phyloP scores from a whole-genome alignment of 495 filamentous ascomycete species.

The Neurospora sp. region DNA sequence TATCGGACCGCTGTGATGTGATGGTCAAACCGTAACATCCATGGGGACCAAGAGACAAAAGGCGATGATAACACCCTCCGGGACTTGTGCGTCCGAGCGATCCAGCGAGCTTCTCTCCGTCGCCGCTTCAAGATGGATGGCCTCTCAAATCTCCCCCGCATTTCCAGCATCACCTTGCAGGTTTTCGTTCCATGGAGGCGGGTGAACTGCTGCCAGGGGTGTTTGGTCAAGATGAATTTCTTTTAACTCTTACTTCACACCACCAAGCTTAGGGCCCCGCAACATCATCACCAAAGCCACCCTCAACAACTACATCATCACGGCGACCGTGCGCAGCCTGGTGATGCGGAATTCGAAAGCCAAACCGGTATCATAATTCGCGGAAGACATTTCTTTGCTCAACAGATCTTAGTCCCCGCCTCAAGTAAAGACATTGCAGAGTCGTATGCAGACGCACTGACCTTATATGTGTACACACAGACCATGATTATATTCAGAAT shows the following conservation, averaged over 20 bases:
- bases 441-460: neutral
- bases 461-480: neutral
- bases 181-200: neutral
- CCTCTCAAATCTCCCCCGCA: neutral
- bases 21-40: neutral
- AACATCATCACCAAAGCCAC: neutral
- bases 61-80: neutral
- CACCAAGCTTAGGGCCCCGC: neutral
- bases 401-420: neutral
- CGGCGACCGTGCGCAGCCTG: neutral
- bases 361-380: neutral
- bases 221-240: neutral
- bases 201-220: neutral
- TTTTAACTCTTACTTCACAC: neutral
- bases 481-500: neutral
- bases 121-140: neutral
- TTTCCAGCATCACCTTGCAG: neutral
- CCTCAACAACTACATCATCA: neutral
- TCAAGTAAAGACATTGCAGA: neutral
- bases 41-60: neutral
- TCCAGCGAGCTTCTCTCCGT: neutral
- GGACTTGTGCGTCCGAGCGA: neutral
- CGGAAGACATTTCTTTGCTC: neutral
- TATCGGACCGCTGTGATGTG: neutral
- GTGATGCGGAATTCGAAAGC: neutral